Evolutionary conservation across 2,329 filamentous ascomycete genomes (phyloP).

Genomic region (Ceratocystis cacaofunesta): DNA sequence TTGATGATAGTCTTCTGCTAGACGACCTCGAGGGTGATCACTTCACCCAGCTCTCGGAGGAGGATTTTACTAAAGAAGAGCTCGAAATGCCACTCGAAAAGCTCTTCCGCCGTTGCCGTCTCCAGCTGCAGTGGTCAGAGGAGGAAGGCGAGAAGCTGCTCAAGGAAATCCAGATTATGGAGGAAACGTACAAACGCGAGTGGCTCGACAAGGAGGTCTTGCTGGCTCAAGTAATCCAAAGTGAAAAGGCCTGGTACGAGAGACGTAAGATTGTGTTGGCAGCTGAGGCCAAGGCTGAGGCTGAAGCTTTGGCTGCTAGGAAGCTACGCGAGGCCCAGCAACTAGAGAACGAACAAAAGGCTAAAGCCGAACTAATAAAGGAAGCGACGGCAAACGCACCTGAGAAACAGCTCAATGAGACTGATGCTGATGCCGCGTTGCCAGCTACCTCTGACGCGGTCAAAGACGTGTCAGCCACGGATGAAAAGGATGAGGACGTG

Average conservation of each 20-base stretch:
- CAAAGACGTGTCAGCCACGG: neutral
- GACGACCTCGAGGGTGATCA: conserved; percentile 36
- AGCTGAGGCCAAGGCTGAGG: conserved; percentile 23
- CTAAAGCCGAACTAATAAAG: no score
- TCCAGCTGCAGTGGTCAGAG: conserved; percentile 59
- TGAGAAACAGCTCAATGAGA: neutral
- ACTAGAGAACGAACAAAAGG: conserved; percentile 2
- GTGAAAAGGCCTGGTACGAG: conserved; percentile 51
- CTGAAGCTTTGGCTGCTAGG: conserved; percentile 19
- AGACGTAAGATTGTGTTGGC: conserved; percentile 37
- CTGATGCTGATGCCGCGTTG: neutral
- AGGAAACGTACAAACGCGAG: conserved; percentile 52
- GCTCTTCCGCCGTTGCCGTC: conserved; percentile 52
- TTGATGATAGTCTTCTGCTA: conserved; percentile 38
- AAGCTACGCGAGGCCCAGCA: conserved; percentile 8
- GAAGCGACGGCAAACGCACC: neutral
- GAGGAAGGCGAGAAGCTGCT: conserved; percentile 49
- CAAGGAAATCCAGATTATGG: conserved; percentile 49
- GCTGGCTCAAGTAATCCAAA: conserved; percentile 54
- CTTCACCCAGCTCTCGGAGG: conserved; percentile 39
- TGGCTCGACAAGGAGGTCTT: conserved; percentile 71
- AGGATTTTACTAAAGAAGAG: conserved; percentile 52
- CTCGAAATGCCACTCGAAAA: conserved; percentile 43
- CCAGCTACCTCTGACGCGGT: neutral
- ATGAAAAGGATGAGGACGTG: neutral